These are phyloP conservation scores for Rubroboletus pulcherrimus DNA, from an alignment of 768 basidiomycete species.

Conservation along the genomic window DNA sequence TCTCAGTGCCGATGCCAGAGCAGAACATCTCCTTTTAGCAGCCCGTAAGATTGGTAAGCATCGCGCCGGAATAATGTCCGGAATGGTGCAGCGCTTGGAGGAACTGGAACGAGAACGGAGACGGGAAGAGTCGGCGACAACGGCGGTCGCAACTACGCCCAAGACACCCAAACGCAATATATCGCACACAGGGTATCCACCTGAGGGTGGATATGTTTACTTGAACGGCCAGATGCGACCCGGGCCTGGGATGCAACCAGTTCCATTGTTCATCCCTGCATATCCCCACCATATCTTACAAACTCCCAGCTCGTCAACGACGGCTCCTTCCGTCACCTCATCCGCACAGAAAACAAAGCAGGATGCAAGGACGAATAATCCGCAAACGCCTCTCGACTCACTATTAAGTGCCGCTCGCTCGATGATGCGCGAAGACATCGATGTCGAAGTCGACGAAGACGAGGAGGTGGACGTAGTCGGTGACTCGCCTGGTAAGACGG, in stretches of 20 bases:
- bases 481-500: conserved; percentile 18
- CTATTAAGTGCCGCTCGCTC: conserved; percentile 58
- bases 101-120: conserved; percentile 30
- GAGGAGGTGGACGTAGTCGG: conserved; percentile 24
- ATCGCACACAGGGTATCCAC: conserved; percentile 23
- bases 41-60: conserved; percentile 66
- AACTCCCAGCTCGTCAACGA: conserved; percentile 32
- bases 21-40: conserved; percentile 68
- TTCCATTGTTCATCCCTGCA: conserved; percentile 30
- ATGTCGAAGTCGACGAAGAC: conserved; percentile 31
- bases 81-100: conserved; percentile 38
- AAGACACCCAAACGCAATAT: conserved; percentile 31
- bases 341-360: conserved; percentile 19
- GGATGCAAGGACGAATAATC: conserved; percentile 22
- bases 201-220: conserved; percentile 29
- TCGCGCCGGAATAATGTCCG: conserved; percentile 54
- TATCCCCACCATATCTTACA: conserved; percentile 29
- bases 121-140: conserved; percentile 23
- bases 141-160: conserved; percentile 21
- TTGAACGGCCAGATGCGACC: conserved; percentile 24
- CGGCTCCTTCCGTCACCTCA: conserved; percentile 24
- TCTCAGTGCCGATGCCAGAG: conserved; percentile 58
- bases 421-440: conserved; percentile 42
- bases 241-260: conserved; percentile 27
- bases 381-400: conserved; percentile 53